These are phyloP conservation scores for Ceratocystis destructans DNA, from an alignment of 2,329 filamentous ascomycete genomes.

Conservation along the genomic window DNA sequence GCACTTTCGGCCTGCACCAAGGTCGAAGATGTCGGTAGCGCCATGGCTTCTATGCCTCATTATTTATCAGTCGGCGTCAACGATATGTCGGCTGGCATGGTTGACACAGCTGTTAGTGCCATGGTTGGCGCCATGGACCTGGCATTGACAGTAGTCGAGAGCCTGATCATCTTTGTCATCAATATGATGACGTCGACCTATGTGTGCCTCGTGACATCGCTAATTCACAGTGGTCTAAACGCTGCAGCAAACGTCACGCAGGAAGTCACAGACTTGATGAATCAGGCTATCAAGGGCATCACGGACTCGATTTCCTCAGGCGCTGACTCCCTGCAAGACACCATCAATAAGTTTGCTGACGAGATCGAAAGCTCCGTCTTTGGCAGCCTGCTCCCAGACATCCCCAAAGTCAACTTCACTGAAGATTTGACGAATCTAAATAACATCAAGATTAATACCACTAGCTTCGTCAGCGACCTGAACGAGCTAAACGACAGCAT, in stretches of 20 bases:
- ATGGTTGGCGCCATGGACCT: constrained; percentile 68
- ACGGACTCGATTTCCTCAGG: constrained; percentile 45
- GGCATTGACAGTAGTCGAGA: constrained; percentile 68
- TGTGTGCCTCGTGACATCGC: constrained; percentile 73
- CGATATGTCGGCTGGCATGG: constrained; percentile 61
- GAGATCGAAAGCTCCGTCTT: constrained; percentile 35
- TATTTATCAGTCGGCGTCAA: constrained; percentile 87
- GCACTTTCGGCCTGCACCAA: constrained; percentile 80
- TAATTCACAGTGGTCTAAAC: constrained; percentile 65
- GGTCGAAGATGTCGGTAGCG: constrained; percentile 83
- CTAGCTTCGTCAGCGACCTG: constrained; percentile 54
- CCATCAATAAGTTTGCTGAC: constrained; percentile 37
- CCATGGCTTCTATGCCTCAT: constrained; percentile 96
- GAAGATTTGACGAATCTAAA: constrained; percentile 52
- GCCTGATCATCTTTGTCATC: constrained; percentile 82
- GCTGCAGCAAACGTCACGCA: constrained; percentile 44
- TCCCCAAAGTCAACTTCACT: constrained; percentile 49
- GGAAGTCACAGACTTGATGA: constrained; percentile 38
- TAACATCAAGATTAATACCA: constrained; percentile 52
- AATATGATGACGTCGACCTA: constrained; percentile 85
- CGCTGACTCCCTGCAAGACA: constrained; percentile 35
- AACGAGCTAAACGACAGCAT: constrained; percentile 62
- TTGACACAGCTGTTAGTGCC: constrained; percentile 67
- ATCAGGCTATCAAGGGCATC: constrained; percentile 40
- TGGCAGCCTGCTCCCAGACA: constrained; percentile 34